Evolutionary conservation across 2,329 filamentous ascomycete species (phyloP).

Genomic region (Penicillium sp.): DNA sequence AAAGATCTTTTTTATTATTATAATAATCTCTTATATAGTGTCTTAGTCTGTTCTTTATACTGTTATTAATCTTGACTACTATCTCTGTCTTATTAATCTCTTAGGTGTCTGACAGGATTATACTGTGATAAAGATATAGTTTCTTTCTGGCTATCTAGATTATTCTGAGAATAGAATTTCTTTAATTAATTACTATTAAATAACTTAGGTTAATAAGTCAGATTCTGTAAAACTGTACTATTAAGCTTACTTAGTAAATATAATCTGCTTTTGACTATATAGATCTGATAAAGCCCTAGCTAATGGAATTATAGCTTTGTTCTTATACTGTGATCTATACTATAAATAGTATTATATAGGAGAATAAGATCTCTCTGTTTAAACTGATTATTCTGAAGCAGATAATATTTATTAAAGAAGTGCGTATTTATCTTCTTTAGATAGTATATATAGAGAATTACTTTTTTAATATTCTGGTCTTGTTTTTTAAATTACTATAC

Average conservation of each 20-base stretch:
- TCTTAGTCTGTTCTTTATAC: neutral
- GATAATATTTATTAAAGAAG: neutral
- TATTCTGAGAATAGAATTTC: neutral
- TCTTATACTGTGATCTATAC: neutral
- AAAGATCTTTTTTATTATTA: neutral
- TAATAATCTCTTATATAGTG: neutral
- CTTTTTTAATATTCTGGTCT: neutral
- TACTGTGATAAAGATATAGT: neutral
- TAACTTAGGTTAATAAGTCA: neutral
- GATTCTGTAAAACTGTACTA: neutral
- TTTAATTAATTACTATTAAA: neutral
- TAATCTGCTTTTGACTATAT: neutral
- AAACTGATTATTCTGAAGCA: neutral
- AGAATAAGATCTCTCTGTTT: neutral
- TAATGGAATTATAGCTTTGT: neutral
- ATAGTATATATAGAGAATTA: neutral
- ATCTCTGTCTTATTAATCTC: neutral
- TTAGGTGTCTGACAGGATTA: neutral
- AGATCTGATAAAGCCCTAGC: neutral
- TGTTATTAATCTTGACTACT: neutral
- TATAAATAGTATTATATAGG: neutral
- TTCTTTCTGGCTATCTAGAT: neutral
- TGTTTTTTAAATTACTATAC: neutral
- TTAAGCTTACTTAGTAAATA: neutral
- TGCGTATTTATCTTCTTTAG: neutral